Percentiles rank a stretch among this genome's conserved stretches.
Evolutionary conservation across 2,329 filamentous ascomycete genomes (phyloP).

Genomic region (Fusarium sp.): DNA sequence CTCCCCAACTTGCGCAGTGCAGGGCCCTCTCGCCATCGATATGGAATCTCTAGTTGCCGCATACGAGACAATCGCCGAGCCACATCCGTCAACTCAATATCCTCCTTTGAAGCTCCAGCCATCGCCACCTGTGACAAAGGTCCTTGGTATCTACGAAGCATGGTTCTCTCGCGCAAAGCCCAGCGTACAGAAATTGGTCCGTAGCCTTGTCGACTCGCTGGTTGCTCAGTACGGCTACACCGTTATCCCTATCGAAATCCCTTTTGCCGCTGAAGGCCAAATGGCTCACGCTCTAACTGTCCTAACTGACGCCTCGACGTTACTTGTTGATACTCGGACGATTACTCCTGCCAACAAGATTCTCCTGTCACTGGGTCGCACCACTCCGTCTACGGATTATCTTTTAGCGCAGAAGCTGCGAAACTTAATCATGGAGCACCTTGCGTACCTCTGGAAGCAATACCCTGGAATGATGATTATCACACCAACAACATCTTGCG

Average conservation of each 20-base stretch:
- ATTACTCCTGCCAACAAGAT: conserved; percentile 74
- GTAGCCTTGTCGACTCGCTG: conserved; percentile 64
- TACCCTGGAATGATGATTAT: conserved; percentile 78
- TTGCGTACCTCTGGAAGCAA: conserved; percentile 72
- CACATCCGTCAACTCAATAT: conserved; percentile 71
- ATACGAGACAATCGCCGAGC: conserved; percentile 73
- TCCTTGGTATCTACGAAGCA: conserved; percentile 72
- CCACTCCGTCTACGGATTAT: conserved; percentile 74
- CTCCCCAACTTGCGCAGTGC: conserved; percentile 71
- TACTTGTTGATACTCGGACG: conserved; percentile 59
- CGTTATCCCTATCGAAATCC: conserved; percentile 67
- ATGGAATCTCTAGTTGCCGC: conserved; percentile 74
- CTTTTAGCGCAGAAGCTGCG: conserved; percentile 78
- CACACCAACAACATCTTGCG: conserved; percentile 72
- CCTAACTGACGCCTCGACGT: conserved; percentile 68
- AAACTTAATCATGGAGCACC: conserved; percentile 76
- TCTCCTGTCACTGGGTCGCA: conserved; percentile 72
- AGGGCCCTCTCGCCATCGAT: conserved; percentile 75
- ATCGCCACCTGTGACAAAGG: conserved; percentile 51
- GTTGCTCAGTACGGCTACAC: conserved; percentile 64
- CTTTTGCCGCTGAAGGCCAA: conserved; percentile 72
- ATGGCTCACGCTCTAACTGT: conserved; percentile 81
- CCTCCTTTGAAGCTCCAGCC: conserved; percentile 51
- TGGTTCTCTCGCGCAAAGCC: conserved; percentile 69
- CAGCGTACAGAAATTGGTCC: conserved; percentile 56